Evolutionary conservation across 2,329 filamentous ascomycete species (phyloP).

Genomic region (Xylariaceae sp.): DNA sequence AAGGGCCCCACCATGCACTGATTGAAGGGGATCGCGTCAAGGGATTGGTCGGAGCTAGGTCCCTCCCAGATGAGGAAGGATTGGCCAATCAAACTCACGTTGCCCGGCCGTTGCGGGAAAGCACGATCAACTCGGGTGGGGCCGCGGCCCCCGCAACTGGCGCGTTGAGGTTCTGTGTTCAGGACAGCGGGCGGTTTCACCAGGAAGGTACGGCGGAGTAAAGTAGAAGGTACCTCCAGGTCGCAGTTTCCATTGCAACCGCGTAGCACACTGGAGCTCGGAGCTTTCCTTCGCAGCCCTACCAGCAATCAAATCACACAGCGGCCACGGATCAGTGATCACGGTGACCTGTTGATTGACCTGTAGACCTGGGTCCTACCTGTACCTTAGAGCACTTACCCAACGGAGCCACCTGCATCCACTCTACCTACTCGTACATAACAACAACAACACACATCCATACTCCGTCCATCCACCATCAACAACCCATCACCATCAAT

Average conservation of each 20-base stretch:
- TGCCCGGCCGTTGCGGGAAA: conserved; percentile 50
- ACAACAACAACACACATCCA: neutral
- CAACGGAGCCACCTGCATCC: neutral
- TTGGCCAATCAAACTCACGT: conserved; percentile 44
- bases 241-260: conserved; percentile 3
- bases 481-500: neutral
- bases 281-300: neutral
- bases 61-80: conserved; percentile 11
- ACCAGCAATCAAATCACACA: neutral
- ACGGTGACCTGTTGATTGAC: too few species aligned
- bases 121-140: conserved; percentile 22
- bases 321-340: too few species aligned
- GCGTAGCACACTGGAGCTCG: neutral
- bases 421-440: neutral
- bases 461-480: neutral
- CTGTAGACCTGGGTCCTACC: too few species aligned
- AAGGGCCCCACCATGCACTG: neutral
- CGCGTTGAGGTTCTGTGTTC: neutral
- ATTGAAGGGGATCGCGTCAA: conserved; percentile 26
- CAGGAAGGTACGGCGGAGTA: neutral
- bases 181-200: conserved; percentile 3
- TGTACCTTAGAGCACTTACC: neutral
- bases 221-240: neutral
- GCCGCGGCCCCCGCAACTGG: conserved; percentile 7
- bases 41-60: conserved; percentile 21